Percentiles rank a stretch among this genome's conserved stretches.
Conservation (phyloP, 1,139 yeast species). For the Yamadazyma sp. region DNA sequence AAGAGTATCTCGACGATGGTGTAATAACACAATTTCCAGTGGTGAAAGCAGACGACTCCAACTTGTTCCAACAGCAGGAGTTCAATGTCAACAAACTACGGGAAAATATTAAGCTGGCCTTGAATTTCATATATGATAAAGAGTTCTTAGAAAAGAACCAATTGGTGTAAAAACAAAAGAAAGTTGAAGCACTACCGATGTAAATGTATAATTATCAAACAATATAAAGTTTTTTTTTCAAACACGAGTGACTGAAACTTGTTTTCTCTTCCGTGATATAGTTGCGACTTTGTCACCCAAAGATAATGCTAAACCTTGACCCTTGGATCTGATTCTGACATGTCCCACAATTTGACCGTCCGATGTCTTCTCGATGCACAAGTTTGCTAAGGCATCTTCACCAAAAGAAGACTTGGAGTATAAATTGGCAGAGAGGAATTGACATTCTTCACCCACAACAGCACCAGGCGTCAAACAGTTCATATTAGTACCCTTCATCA, state of each 20-base stretch:
- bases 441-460: conserved; percentile 80
- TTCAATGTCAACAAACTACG: conserved; percentile 18
- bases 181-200: not conserved
- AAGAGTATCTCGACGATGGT: conserved; percentile 16
- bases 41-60: conserved; percentile 28
- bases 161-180: conserved; percentile 1
- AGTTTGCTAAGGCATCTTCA: conserved; percentile 94
- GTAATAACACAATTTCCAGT: conserved; percentile 19
- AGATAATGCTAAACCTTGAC: conserved; percentile 94
- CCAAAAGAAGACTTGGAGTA: conserved; percentile 95
- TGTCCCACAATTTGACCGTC: conserved; percentile 87
- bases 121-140: conserved; percentile 17
- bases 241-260: conserved; percentile 23
- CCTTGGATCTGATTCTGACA: conserved; percentile 95
- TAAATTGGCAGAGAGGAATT: conserved; percentile 89
- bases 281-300: conserved; percentile 93
- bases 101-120: conserved; percentile 15
- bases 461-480: conserved; percentile 92
- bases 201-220: conserved; percentile 3
- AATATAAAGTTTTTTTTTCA: conserved; percentile 8
- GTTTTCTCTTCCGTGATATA: conserved; percentile 57
- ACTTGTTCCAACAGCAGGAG: conserved; percentile 23
- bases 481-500: conserved; percentile 89
- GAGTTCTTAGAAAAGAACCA: conserved; percentile 9
- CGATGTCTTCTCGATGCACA: conserved; percentile 85